Evolutionary conservation across 1,139 yeast genomes (phyloP).

Genomic region (Geotrichum citri-aurantii): DNA sequence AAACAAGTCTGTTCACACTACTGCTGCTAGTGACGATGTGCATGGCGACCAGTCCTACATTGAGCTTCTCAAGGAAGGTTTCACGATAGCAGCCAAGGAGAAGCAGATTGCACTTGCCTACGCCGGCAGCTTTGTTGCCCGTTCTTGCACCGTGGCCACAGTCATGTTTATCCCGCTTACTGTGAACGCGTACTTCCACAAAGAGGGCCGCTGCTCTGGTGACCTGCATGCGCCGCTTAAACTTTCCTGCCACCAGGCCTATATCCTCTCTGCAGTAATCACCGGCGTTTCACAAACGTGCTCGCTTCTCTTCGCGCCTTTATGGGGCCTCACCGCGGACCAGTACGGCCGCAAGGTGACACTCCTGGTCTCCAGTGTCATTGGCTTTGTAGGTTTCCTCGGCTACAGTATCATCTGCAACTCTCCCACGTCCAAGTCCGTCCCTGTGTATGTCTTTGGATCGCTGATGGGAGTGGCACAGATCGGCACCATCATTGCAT

Average conservation of each 20-base stretch:
- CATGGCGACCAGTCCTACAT: slow-evolving; percentile 34
- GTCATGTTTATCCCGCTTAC: slow-evolving; percentile 59
- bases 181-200: slow-evolving; percentile 52
- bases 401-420: slow-evolving; percentile 32
- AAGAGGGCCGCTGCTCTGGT: slow-evolving; percentile 24
- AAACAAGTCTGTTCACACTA: not conserved
- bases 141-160: slow-evolving; percentile 57
- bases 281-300: slow-evolving; percentile 61
- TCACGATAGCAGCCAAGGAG: slow-evolving; percentile 37
- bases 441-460: slow-evolving; percentile 37
- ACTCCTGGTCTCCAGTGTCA: slow-evolving; percentile 35
- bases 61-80: slow-evolving; percentile 44
- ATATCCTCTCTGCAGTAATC: slow-evolving; percentile 57
- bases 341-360: slow-evolving; percentile 41
- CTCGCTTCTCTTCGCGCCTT: slow-evolving; percentile 54
- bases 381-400: slow-evolving; percentile 39
- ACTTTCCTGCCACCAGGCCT: slow-evolving; percentile 54
- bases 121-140: slow-evolving; percentile 58
- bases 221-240: slow-evolving; percentile 27
- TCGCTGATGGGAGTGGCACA: slow-evolving; percentile 45
- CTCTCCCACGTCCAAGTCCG: slow-evolving; percentile 33
- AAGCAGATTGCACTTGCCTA: slow-evolving; percentile 46
- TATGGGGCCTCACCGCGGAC: slow-evolving; percentile 57
- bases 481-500: slow-evolving; percentile 54
- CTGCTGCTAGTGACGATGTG: slow-evolving; percentile 23